These are phyloP conservation scores for Westerdykella aurantiaca DNA, from an alignment of 2,329 filamentous ascomycete species.

Conservation along the genomic window DNA sequence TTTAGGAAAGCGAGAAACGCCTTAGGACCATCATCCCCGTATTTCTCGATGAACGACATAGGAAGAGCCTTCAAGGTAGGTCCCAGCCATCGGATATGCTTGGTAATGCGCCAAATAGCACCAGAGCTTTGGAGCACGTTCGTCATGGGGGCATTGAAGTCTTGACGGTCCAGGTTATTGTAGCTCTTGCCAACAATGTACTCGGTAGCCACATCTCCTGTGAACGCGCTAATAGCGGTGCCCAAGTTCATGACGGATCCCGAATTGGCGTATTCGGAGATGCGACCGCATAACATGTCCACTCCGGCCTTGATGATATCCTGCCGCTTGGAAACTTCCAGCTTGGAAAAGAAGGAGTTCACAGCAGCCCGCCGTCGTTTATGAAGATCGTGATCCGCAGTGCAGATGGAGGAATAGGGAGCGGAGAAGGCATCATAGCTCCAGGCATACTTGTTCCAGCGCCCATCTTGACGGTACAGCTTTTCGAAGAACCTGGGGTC, in stretches of 20 bases:
- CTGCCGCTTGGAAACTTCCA: constrained; percentile 23
- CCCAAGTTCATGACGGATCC: constrained; percentile 17
- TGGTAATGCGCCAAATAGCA: background rate
- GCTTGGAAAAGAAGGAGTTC: constrained; percentile 34
- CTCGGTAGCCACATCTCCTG: constrained; percentile 27
- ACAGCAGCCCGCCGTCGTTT: constrained; percentile 27
- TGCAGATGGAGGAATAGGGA: constrained; percentile 13
- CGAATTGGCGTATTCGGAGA: constrained; percentile 15
- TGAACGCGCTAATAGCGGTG: constrained; percentile 22
- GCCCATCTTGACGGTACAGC: constrained; percentile 6
- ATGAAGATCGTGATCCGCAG: constrained; percentile 27
- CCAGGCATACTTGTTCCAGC: background rate
- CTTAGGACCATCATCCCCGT: background rate
- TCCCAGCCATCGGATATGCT: background rate
- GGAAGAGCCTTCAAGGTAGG: background rate
- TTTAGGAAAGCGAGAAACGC: background rate
- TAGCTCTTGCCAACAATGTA: constrained; percentile 21
- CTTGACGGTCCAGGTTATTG: constrained; percentile 8
- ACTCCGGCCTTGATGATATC: constrained; percentile 13
- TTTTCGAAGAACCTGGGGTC: constrained; percentile 10
- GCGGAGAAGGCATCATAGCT: constrained; percentile 14
- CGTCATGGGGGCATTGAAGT: background rate
- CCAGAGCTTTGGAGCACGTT: no score
- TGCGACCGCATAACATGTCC: constrained; percentile 11
- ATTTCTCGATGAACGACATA: background rate